Evolutionary conservation across 495 filamentous ascomycete genomes (phyloP).

Genomic region (Neurospora intermedia): DNA sequence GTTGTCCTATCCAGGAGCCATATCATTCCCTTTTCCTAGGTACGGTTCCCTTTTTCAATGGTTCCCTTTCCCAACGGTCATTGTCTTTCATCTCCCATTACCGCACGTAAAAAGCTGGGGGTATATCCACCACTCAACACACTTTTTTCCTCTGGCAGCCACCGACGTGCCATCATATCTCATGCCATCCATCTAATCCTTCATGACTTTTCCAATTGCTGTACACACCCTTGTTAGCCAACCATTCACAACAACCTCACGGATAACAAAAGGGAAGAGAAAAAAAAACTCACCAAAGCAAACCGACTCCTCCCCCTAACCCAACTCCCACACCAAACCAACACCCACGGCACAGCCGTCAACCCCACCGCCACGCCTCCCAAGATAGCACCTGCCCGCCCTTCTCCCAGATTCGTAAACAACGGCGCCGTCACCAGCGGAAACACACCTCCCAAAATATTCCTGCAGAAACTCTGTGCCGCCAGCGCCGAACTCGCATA

Average conservation of each 20-base stretch:
- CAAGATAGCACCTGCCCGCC: conserved; percentile 63
- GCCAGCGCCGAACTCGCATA: conserved; percentile 83
- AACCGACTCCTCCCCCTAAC: conserved; percentile 74
- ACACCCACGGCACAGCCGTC: conserved; percentile 74
- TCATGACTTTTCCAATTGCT: background rate
- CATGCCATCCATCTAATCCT: background rate
- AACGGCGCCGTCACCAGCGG: conserved; percentile 64
- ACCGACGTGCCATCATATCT: background rate
- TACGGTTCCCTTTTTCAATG: too few species aligned
- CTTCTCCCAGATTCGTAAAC: conserved; percentile 61
- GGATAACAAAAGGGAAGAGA: background rate
- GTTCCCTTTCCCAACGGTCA: too few species aligned
- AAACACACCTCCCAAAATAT: conserved; percentile 75
- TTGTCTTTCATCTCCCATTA: background rate
- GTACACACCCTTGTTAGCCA: background rate
- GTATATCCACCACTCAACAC: background rate
- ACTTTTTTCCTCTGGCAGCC: background rate
- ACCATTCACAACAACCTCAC: background rate
- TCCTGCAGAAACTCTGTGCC: conserved; percentile 75
- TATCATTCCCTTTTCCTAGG: too few species aligned
- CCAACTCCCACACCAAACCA: conserved; percentile 68
- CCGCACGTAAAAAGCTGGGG: background rate
- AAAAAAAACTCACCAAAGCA: conserved; percentile 30
- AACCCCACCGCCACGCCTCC: conserved; percentile 62
- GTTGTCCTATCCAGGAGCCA: too few species aligned